These are phyloP conservation scores for Fusarium sublunatum DNA, from an alignment of 2,329 filamentous ascomycete genomes.

Conservation along the genomic window DNA sequence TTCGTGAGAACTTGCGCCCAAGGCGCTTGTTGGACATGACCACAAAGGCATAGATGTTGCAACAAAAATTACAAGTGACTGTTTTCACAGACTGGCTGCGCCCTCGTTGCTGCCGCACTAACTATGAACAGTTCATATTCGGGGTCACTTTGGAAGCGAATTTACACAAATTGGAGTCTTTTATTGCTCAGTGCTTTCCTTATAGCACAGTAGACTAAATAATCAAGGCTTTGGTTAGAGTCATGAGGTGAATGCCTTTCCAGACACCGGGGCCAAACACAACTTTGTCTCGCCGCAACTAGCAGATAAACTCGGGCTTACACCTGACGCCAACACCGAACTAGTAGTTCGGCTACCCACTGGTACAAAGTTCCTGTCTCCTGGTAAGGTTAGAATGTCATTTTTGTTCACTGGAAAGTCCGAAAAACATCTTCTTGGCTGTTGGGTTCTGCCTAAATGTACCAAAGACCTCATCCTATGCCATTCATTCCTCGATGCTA, in stretches of 20 bases:
- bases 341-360: accelerated
- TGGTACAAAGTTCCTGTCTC: neutral
- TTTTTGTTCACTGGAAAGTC: neutral
- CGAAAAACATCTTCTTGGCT: neutral
- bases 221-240: neutral
- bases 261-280: neutral
- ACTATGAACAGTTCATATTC: no score
- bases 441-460: neutral
- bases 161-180: no score
- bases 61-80: no score
- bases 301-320: neutral
- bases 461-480: neutral
- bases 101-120: no score
- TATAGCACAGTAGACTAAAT: neutral
- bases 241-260: neutral
- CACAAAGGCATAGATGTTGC: no score
- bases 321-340: accelerated
- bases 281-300: slow-evolving; percentile 8
- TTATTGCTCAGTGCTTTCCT: neutral
- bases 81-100: no score
- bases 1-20: no score
- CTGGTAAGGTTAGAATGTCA: accelerated
- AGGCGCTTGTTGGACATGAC: no score
- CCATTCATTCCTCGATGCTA: neutral
- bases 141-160: no score